These are phyloP conservation scores for Pseudogymnoascus sp. DNA, from an alignment of 2,329 filamentous ascomycete species.

Conservation along the genomic window DNA sequence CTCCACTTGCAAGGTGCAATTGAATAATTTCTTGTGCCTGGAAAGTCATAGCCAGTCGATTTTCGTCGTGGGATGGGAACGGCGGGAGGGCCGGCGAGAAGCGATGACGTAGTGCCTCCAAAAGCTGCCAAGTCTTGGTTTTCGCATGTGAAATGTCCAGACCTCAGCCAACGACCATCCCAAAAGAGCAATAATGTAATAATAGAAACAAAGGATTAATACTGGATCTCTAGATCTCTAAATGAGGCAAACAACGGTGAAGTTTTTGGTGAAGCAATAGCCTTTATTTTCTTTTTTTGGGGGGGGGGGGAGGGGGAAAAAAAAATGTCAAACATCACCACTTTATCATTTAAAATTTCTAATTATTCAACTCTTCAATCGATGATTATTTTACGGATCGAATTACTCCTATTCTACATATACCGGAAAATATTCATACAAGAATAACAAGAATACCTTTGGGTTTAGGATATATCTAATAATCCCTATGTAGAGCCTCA, in stretches of 20 bases:
- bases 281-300: background rate
- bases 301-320: no score
- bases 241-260: background rate
- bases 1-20: conserved; percentile 4
- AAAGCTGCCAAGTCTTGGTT: background rate
- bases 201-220: background rate
- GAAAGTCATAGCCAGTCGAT: background rate
- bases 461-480: background rate
- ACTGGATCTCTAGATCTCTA: background rate
- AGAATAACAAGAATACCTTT: background rate
- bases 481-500: background rate
- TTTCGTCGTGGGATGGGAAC: background rate
- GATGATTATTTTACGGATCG: background rate
- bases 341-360: background rate
- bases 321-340: background rate
- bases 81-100: background rate
- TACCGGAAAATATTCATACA: background rate
- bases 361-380: background rate
- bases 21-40: background rate
- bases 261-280: background rate
- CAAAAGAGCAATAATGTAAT: background rate
- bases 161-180: background rate
- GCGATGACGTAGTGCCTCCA: background rate
- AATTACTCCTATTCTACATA: background rate
- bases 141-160: background rate